Conservation (phyloP, 768 basidiomycete genomes). For the Xanthoconium purpureum region DNA sequence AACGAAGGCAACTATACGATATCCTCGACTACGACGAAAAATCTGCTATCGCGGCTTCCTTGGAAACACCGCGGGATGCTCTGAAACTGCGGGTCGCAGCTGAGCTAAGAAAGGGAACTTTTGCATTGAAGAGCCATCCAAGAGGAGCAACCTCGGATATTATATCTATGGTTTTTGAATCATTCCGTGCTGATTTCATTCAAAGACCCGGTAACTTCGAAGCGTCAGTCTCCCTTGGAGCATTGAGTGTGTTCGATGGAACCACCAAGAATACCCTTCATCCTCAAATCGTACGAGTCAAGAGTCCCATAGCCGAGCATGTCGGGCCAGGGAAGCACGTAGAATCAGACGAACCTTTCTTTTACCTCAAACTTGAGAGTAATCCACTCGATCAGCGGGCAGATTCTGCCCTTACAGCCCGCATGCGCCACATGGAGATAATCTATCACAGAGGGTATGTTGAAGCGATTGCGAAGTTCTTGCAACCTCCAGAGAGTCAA, state of each 20-base stretch:
- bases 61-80: constrained; percentile 75
- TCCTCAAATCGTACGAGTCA: constrained; percentile 87
- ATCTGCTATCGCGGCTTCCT: constrained; percentile 61
- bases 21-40: constrained; percentile 92
- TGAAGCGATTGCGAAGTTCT: constrained; percentile 87
- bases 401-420: constrained; percentile 84
- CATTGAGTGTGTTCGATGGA: constrained; percentile 88
- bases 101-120: constrained; percentile 83
- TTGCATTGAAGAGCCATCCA: constrained; percentile 76
- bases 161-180: constrained; percentile 82
- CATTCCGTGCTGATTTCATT: constrained; percentile 77
- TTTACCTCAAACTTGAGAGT: constrained; percentile 87
- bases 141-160: constrained; percentile 64
- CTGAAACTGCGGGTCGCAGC: constrained; percentile 73
- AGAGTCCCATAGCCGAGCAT: constrained; percentile 36
- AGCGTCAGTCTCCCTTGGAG: constrained; percentile 78
- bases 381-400: constrained; percentile 90
- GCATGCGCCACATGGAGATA: constrained; percentile 94
- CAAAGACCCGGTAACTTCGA: constrained; percentile 89
- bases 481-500: constrained; percentile 92
- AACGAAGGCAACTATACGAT: constrained; percentile 85
- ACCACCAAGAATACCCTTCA: constrained; percentile 78
- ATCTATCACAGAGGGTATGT: constrained; percentile 94
- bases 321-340: constrained; percentile 35
- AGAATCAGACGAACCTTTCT: constrained; percentile 59